phyloP scores from a whole-genome alignment of 768 basidiomycete species.

The Podaxis sp. region DNA sequence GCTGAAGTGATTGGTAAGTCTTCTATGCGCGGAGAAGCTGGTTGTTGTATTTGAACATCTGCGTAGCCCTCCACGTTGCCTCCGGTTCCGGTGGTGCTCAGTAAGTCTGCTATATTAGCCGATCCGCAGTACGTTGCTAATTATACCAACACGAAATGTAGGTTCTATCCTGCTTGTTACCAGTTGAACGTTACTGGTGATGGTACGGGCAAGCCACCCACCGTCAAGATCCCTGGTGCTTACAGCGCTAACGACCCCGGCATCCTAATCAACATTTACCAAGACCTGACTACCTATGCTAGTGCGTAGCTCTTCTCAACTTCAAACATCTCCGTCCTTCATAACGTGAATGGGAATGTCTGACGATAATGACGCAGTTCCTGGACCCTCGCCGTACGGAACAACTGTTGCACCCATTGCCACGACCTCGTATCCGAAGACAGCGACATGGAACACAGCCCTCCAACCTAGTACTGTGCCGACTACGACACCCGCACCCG shows the following conservation, averaged over 20 bases:
- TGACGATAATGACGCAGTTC: slow-evolving; percentile 28
- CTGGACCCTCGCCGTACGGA: slow-evolving; percentile 45
- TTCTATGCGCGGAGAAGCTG: not conserved
- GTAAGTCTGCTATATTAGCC: slow-evolving; percentile 25
- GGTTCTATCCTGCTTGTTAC: slow-evolving; percentile 44
- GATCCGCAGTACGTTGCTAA: not conserved
- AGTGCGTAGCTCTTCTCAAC: slow-evolving; percentile 25
- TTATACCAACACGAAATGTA: not conserved
- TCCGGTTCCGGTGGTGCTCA: slow-evolving; percentile 35
- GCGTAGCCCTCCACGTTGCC: slow-evolving; percentile 42
- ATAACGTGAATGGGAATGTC: not conserved
- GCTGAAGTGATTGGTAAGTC: slow-evolving; percentile 46
- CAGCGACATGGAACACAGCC: slow-evolving; percentile 50
- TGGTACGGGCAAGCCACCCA: slow-evolving; percentile 34
- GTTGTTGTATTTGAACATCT: not conserved
- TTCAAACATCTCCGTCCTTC: not conserved
- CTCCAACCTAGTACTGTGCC: slow-evolving; percentile 45
- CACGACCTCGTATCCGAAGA: slow-evolving; percentile 40
- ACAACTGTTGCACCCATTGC: slow-evolving; percentile 37
- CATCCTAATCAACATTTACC: slow-evolving; percentile 50
- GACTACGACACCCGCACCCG: slow-evolving; percentile 27
- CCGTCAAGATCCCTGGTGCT: slow-evolving; percentile 42
- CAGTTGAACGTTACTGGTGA: slow-evolving; percentile 33
- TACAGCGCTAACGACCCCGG: slow-evolving; percentile 36
- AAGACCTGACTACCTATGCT: slow-evolving; percentile 35